These are phyloP conservation scores for Lathyrus oleraceus DNA, from an alignment of 306 rosid genomes.

Conservation along the genomic window DNA sequence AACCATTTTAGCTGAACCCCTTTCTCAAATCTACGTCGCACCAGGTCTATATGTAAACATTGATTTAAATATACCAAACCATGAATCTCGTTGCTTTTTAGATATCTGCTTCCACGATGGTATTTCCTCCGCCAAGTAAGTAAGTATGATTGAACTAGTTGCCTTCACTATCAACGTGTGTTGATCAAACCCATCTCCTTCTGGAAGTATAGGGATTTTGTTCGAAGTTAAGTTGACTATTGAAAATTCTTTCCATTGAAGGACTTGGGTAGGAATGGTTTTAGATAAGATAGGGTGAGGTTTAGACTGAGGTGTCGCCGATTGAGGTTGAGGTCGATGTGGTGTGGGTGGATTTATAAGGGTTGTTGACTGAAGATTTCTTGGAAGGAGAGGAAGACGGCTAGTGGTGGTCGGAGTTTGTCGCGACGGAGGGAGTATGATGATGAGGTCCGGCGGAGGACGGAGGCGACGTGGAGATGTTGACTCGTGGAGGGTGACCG, in stretches of 20 bases:
- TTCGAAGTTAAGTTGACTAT: background rate
- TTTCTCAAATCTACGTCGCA: conserved; percentile 19
- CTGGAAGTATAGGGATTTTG: conserved; percentile 16
- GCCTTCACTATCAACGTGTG: conserved; percentile 7
- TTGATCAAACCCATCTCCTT: conserved; percentile 36
- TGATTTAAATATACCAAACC: conserved; percentile 27
- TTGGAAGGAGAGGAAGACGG: too few relatives aligned
- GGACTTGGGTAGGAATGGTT: too few relatives aligned
- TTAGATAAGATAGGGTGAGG: too few relatives aligned
- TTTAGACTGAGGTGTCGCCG: background rate
- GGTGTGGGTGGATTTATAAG: too few relatives aligned
- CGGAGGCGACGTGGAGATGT: too few relatives aligned
- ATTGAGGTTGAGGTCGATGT: background rate
- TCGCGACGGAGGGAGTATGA: too few relatives aligned
- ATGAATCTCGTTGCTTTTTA: conserved; percentile 10
- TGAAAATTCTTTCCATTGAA: too few relatives aligned
- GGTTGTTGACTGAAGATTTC: too few relatives aligned
- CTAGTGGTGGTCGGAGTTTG: too few relatives aligned
- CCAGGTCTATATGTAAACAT: conserved; percentile 17
- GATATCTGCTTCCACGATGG: conserved; percentile 25
- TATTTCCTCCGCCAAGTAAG: conserved; percentile 20
- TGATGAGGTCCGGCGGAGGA: too few relatives aligned
- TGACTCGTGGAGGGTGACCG: too few relatives aligned
- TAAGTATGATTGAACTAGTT: conserved; percentile 23
- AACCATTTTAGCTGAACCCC: conserved; percentile 26